phyloP scores from a whole-genome alignment of 441 rosid species.

The Omphalea diandra region DNA sequence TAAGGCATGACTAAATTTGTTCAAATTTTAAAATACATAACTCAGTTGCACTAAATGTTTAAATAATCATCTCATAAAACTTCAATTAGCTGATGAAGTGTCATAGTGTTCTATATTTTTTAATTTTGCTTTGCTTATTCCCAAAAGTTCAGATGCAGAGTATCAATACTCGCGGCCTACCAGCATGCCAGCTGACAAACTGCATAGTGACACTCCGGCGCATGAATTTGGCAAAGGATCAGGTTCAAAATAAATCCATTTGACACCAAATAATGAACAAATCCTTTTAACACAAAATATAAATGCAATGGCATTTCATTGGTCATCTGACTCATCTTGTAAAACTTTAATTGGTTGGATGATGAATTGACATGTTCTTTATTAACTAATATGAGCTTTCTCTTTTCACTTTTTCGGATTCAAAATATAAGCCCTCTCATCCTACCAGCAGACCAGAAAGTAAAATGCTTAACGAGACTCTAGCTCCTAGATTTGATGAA shows the following conservation, averaged over 20 bases:
- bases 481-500: neutral
- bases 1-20: neutral
- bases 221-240: neutral
- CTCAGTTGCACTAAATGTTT: neutral
- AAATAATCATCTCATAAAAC: neutral
- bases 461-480: neutral
- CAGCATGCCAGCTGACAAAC: neutral
- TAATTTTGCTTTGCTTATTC: neutral
- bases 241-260: too few species aligned
- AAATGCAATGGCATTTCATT: too few species aligned
- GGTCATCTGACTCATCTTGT: too few species aligned
- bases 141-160: conserved; percentile 3
- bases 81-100: neutral
- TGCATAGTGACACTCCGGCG: neutral
- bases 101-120: neutral
- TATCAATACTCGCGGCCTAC: conserved; percentile 1
- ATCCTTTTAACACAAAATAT: too few species aligned
- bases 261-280: too few species aligned
- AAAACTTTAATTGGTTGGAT: neutral
- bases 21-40: neutral
- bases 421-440: conserved; percentile 1
- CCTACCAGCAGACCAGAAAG: conserved; percentile 2
- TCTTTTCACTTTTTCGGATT: neutral
- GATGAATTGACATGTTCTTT: neutral
- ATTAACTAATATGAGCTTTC: neutral